Evolutionary conservation across 2,329 filamentous ascomycete genomes (phyloP), one percentile per base, ranked within the genome.

Genomic region (Daldinia sp.): DNA sequence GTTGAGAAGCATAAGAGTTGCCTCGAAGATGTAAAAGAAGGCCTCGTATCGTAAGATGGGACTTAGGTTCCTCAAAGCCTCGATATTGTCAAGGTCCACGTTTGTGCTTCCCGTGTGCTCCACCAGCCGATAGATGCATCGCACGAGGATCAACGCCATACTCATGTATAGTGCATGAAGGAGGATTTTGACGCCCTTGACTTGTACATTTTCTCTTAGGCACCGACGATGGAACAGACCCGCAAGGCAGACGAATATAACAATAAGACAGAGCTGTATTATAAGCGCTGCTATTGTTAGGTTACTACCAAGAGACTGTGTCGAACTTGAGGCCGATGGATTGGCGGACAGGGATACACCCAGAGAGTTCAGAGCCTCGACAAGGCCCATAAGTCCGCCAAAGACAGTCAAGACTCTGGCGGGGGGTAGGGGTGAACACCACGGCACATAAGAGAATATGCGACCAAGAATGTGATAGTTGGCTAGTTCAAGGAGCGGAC

Each of bases 391-490:
- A 2, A 86, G 70, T 2, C 73, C 75, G 10, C 80, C 80, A 61
- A 87, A 86, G 3, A 76, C 81, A 2, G 74, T 70, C 10, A 84
- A 68, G 23, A 85, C 80, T 15, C 75, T 75, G 57, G 75, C 75
- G 0, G 82, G 79, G 13, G 80, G 77, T n/a, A 86, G 72, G 0
- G 87, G 87, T 0, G 87, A 79, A 54, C 83, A 79, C 70, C 87
- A 84, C 0, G 87, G 87, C 1, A 89, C 79, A 73, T 89, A 90
- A 75, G 83, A 84, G 23, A 90, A 79, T 9, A 87, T 78, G 1
- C 87, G 83, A 3, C 83, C 84, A 54, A 90, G 83, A 61, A 89
- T 79, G 69, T 87, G 83, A 74, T 90, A 90, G 75, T 90, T 89
- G 61, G 83, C 81, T 3, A 87, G 82, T 62, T 88, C 86, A 51